Evolutionary conservation across 805 yeast genomes (phyloP).

Genomic region (Teunomyces tritomae): DNA sequence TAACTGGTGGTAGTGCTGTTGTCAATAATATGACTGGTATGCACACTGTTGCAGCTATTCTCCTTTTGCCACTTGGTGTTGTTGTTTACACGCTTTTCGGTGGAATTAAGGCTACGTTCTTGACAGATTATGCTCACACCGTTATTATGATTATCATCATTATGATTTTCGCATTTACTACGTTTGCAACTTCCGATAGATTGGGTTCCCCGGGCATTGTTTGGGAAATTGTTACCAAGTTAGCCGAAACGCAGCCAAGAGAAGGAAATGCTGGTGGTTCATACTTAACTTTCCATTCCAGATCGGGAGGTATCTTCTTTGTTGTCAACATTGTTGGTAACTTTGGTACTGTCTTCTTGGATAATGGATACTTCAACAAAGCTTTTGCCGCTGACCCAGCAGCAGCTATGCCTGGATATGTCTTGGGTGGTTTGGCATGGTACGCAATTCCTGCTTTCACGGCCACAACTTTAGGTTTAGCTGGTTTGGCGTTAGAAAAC

Average conservation of each 20-base stretch:
- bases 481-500: conserved; percentile 69
- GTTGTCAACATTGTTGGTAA: conserved; percentile 86
- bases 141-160: conserved; percentile 70
- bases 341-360: conserved; percentile 84
- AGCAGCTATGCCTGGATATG: conserved; percentile 83
- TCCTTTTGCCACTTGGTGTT: conserved; percentile 79
- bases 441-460: conserved; percentile 82
- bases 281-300: conserved; percentile 82
- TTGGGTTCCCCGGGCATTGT: conserved; percentile 83
- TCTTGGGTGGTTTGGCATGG: conserved; percentile 88
- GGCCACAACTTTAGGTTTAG: conserved; percentile 85
- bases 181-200: conserved; percentile 64
- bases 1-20: conserved; percentile 88
- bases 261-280: conserved; percentile 83
- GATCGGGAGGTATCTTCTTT: conserved; percentile 83
- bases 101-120: conserved; percentile 46
- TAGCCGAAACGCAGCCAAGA: conserved; percentile 62
- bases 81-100: conserved; percentile 43
- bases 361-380: conserved; percentile 86
- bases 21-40: conserved; percentile 79
- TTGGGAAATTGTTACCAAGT: conserved; percentile 66
- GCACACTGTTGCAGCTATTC: conserved; percentile 77
- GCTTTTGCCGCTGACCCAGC: conserved; percentile 84
- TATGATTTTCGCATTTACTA: conserved; percentile 75
- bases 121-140: conserved; percentile 44